Base-by-base conservation (phyloP, 768 basidiomycete species). In the Mycena albidolilacea region DNA sequence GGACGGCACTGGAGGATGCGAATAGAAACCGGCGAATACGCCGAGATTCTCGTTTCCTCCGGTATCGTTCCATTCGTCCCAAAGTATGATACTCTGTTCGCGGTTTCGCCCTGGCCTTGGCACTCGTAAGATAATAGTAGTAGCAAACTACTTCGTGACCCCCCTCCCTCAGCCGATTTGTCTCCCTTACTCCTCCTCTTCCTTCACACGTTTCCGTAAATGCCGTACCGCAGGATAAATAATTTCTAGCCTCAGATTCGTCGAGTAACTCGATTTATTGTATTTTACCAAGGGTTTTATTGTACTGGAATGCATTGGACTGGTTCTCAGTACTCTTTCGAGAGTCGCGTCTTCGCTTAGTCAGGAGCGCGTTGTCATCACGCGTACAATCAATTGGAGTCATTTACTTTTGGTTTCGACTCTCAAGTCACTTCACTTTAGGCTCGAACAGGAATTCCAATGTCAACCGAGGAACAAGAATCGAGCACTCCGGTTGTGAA, bases 1-100 rank as follows among this genome's bases (percentile, higher is more conserved):
- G 39, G 41, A 64, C 67, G 57, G 35, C 44, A 19, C 54, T 11
- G 19, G 55, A 62, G 23, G 64, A 61, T 37, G 60, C 52, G 65
- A 67, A 37, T 67, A 64, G 61, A 72, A 30, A 62, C 43, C 69
- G n/a, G 35, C 21, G 15, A 54, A 57, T 61, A 21, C n/a, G 23
- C 35, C n/a, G 60, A 61, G 50, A 35, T 64, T 41, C 50, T 64
- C 62, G 55, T 62, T 54, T 54, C 54, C 23, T 38, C 61, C 21
- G 69, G 66, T 71, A 52, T 69, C 57, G 74, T 69, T 68, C 74
- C 43, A 66, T 69, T 64, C 67, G 64, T 62, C 70, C 50, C 67
- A 69, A 75, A 75, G 74, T 75, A 75, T 72, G 68, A 61, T 75
- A 72, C 70, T 69, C 71, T 67, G 64, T 75, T 70, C 71, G 70